Base-by-base conservation (phyloP, 176 grass and related monocot genomes). In the Oryza longistaminata region DNA sequence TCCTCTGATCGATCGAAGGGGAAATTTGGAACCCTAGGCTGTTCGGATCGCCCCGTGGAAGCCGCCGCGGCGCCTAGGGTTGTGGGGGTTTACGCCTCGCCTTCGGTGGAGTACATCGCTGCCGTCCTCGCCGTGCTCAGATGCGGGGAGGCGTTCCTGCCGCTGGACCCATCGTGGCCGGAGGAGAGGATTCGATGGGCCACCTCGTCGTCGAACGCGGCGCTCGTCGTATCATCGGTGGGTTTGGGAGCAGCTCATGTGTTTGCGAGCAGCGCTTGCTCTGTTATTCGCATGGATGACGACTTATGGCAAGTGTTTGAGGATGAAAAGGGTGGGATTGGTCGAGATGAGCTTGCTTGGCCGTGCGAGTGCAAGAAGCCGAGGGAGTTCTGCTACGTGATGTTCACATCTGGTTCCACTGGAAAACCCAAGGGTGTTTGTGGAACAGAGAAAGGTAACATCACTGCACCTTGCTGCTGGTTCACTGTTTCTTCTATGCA, bases 371-470 rank as follows among this genome's bases (percentile, higher is more conserved):
- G 3, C 5, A 44, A 78, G 40, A 71, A 12, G 22, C 78, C 0
- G 0, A 75, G 87, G 22, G 73, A 80, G 60, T 98, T 90, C 78
- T 98, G 93, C 87, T 95, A 95, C 24, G 43, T 98, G 73, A 95
- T 98, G 92, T 95, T 93, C 79, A 95, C 93, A 7, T 98, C 95
- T 31, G 95, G 95, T 93, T 98, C 93, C 43, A 98, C 89, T 0
- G 93, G 95, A 69, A 98, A 90, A 78, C 87, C 93, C 6, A 98
- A 93, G 50, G 95, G 95, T 1, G 95, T 95, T 62, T 98, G 95
- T 17, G 95, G 95, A 39, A 95, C 89, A 0, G 91, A 98, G 81
- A 80, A 88, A 95, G 95, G 95, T 95, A 40, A 3, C 14, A 7
- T 66, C 7, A n/a, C 13, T 76, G 17, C 43, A 14, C 22, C 4